Evolutionary conservation across 805 yeast species (phyloP).

Genomic region (Metschnikowia proteae): DNA sequence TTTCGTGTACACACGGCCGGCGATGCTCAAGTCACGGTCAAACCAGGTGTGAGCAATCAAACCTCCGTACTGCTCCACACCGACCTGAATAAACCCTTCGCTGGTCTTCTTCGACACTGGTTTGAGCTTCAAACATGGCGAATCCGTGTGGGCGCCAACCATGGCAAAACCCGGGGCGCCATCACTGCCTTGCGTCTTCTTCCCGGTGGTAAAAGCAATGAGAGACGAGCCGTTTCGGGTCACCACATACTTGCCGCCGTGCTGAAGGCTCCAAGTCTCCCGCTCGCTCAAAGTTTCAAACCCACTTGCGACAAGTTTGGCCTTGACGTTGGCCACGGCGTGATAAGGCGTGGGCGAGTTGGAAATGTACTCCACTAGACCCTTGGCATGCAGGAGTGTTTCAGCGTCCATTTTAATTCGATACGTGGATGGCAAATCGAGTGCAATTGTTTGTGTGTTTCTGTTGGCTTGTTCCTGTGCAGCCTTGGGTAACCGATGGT

Average conservation of each 20-base stretch:
- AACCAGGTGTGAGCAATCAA: conserved; percentile 97
- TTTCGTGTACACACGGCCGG: conserved; percentile 82
- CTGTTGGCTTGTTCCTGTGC: too few species aligned
- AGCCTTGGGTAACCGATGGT: too few species aligned
- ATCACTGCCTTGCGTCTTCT: conserved; percentile 43
- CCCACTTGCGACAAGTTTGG: conserved; percentile 55
- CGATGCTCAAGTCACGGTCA: conserved; percentile 86
- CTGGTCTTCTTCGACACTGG: conserved; percentile 69
- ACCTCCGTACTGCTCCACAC: conserved; percentile 94
- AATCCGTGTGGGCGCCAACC: conserved; percentile 95
- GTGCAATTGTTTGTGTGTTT: too few species aligned
- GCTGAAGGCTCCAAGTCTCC: conserved; percentile 56
- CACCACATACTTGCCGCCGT: conserved; percentile 70
- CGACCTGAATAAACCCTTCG: conserved; percentile 83
- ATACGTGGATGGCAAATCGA: too few species aligned
- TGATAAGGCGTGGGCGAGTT: conserved; percentile 93
- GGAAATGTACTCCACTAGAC: conserved; percentile 75
- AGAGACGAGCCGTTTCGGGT: conserved; percentile 88
- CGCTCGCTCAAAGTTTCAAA: conserved; percentile 73
- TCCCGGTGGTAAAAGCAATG: conserved; percentile 81
- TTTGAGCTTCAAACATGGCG: conserved; percentile 84
- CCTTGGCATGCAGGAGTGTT: conserved; percentile 38
- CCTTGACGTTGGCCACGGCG: conserved; percentile 67
- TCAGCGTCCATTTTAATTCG: conserved; percentile 11
- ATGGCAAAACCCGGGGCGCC: conserved; percentile 83